Percentiles rank a stretch among this genome's conserved stretches.
phyloP scores from a whole-genome alignment of 192 early-diverging fungal species.

The Coemansia biformis region DNA sequence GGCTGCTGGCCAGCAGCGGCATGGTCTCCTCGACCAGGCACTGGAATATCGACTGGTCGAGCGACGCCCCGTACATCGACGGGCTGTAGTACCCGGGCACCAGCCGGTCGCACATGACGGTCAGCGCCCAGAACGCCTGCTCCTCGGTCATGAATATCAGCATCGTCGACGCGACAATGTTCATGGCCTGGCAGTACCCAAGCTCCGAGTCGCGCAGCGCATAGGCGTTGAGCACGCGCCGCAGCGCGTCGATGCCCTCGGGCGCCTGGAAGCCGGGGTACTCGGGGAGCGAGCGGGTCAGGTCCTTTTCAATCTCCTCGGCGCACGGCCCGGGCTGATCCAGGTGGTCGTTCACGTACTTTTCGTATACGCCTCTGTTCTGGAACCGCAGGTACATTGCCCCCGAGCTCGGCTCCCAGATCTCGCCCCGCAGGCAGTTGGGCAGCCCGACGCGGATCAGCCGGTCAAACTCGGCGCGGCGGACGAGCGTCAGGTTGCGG shows the following conservation, averaged over 20 bases:
- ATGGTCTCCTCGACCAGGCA: constrained; percentile 82
- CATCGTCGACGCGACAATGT: constrained; percentile 92
- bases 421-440: constrained; percentile 81
- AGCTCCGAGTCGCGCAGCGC: constrained; percentile 81
- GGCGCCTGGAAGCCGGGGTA: constrained; percentile 85
- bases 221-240: constrained; percentile 88
- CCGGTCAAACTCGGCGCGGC: constrained; percentile 76
- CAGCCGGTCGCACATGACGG: constrained; percentile 81
- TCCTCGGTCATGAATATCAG: constrained; percentile 94
- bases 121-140: constrained; percentile 95
- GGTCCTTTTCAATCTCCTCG: constrained; percentile 95
- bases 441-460: constrained; percentile 88
- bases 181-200: constrained; percentile 99
- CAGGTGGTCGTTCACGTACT: constrained; percentile 55
- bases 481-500: constrained; percentile 79
- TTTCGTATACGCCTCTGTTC: constrained; percentile 74
- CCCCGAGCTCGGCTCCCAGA: constrained; percentile 90
- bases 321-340: constrained; percentile 71
- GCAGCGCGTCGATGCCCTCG: constrained; percentile 87
- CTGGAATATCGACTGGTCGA: constrained; percentile 96
- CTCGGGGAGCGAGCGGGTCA: constrained; percentile 90
- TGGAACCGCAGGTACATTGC: constrained; percentile 81
- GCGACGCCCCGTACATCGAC: constrained; percentile 94
- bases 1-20: constrained; percentile 79
- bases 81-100: constrained; percentile 96